These are phyloP conservation scores for Nakazawaea wyomingensis DNA, from an alignment of 805 yeast genomes.

Conservation along the genomic window DNA sequence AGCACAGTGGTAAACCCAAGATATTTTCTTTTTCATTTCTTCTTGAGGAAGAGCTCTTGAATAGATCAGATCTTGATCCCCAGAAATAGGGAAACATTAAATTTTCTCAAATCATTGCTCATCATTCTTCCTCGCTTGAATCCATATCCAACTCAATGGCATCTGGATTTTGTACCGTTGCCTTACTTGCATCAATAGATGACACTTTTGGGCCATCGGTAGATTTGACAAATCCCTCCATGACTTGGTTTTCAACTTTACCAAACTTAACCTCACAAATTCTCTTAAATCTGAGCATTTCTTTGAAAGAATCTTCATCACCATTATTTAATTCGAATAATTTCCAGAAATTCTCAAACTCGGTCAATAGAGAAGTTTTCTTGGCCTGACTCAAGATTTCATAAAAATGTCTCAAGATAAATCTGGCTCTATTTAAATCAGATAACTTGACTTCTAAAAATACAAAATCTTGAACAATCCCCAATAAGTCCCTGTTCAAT, in stretches of 20 bases:
- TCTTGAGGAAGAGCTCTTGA: too few relatives aligned
- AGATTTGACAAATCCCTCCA: constrained; percentile 43
- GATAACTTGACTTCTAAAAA: constrained; percentile 47
- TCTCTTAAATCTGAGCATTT: constrained; percentile 62
- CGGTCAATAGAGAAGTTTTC: constrained; percentile 17
- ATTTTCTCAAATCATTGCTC: too few relatives aligned
- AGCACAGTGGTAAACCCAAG: too few relatives aligned
- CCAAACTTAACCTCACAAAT: constrained; percentile 22
- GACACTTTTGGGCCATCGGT: constrained; percentile 30
- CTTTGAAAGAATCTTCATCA: constrained; percentile 62
- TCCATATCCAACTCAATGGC: constrained; percentile 52
- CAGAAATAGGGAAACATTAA: too few relatives aligned
- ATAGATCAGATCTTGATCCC: too few relatives aligned
- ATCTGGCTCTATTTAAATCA: constrained; percentile 59
- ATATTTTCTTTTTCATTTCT: too few relatives aligned
- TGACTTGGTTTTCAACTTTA: constrained; percentile 8
- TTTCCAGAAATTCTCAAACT: constrained; percentile 56
- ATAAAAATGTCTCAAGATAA: constrained; percentile 51
- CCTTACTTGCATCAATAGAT: constrained; percentile 17
- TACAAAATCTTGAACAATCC: constrained; percentile 50
- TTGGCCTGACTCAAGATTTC: constrained; percentile 28
- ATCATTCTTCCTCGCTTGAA: constrained; percentile 17
- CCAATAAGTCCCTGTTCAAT: constrained; percentile 24
- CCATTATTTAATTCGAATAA: constrained; percentile 71
- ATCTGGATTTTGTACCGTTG: constrained; percentile 41